Conservation (phyloP, 192 early-diverging fungal genomes). For the Funneliformis geosporum region DNA sequence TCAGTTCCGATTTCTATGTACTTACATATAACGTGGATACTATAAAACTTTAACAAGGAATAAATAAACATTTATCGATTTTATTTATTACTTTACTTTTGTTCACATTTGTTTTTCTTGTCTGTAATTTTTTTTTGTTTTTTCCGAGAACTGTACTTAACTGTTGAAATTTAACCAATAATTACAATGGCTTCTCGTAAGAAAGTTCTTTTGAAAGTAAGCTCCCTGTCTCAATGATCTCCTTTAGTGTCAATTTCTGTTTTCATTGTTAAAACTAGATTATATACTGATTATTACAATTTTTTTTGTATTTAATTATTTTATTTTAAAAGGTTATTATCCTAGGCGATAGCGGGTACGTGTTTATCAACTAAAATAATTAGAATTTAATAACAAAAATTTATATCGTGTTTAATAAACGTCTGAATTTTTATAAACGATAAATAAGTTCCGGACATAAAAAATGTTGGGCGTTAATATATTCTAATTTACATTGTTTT, state of each 20-base stretch:
- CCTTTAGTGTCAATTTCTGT: background rate
- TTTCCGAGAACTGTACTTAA: too few relatives aligned
- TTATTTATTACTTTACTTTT: too few relatives aligned
- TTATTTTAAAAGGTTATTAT: slow-evolving; percentile 69
- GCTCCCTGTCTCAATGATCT: background rate
- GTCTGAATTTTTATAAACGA: background rate
- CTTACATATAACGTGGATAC: background rate
- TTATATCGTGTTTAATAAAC: background rate
- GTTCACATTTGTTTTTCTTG: background rate
- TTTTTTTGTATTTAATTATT: background rate
- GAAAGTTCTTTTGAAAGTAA: slow-evolving; percentile 61
- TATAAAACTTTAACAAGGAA: background rate
- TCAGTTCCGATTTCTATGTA: background rate
- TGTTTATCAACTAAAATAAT: background rate
- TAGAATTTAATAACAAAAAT: background rate
- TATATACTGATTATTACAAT: background rate
- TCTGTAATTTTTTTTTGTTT: background rate
- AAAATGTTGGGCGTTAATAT: too few relatives aligned
- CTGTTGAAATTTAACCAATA: background rate
- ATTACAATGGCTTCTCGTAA: slow-evolving; percentile 47
- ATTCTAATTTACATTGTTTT: too few relatives aligned
- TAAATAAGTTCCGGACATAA: too few relatives aligned
- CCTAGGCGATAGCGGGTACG: slow-evolving; percentile 82
- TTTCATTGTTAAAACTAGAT: background rate
- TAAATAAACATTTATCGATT: background rate